These are phyloP conservation scores for Chlorociboria aeruginascens DNA, from an alignment of 495 filamentous ascomycete species.

Conservation along the genomic window DNA sequence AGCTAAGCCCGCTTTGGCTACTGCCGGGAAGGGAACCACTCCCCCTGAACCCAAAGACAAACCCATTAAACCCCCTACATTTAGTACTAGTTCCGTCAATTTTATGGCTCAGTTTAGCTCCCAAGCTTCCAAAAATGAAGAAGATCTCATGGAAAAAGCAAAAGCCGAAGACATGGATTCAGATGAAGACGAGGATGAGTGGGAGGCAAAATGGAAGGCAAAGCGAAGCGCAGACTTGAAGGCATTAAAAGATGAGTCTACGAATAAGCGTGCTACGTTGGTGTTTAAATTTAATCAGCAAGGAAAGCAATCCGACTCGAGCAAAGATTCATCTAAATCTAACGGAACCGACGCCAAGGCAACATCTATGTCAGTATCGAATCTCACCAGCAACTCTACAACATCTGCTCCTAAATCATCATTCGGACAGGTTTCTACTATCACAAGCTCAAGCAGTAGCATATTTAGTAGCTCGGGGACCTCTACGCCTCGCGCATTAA, in stretches of 20 bases:
- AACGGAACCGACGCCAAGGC: too few relatives aligned
- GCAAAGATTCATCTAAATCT: too few relatives aligned
- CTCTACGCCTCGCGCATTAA: constrained; percentile 19
- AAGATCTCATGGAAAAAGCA: constrained; percentile 33
- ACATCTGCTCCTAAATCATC: neutral
- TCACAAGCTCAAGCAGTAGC: constrained; percentile 2
- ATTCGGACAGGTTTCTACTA: constrained; percentile 2
- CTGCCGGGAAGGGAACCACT: neutral
- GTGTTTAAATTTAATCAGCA: constrained; percentile 27
- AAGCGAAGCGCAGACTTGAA: constrained; percentile 28
- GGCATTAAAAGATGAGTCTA: constrained; percentile 22
- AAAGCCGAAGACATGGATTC: constrained; percentile 45
- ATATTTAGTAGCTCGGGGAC: constrained; percentile 16
- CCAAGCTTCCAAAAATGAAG: constrained; percentile 4
- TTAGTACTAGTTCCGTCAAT: constrained; percentile 13
- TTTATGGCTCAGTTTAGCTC: constrained; percentile 22
- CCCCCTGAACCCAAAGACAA: neutral
- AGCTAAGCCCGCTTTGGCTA: neutral
- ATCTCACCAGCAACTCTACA: neutral
- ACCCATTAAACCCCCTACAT: constrained; percentile 1
- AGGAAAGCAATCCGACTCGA: neutral
- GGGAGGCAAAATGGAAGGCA: constrained; percentile 34
- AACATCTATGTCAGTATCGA: too few relatives aligned
- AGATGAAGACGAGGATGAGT: constrained; percentile 40
- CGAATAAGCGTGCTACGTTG: constrained; percentile 26